Conservation (phyloP, 2,329 filamentous ascomycete species). For the Clonostachys solani region DNA sequence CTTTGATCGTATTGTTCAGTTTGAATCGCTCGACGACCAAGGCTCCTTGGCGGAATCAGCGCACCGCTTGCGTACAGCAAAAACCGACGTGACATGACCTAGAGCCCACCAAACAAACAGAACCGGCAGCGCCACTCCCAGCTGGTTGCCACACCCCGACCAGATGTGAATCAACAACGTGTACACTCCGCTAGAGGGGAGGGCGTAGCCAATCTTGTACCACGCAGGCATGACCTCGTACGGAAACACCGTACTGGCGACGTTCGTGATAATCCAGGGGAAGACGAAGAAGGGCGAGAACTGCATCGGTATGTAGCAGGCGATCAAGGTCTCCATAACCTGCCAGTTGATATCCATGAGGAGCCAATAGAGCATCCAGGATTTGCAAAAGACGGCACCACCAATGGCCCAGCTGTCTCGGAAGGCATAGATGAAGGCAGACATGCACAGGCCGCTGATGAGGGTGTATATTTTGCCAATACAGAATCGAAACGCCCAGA, state of each 20-base stretch:
- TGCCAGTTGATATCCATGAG: neutral
- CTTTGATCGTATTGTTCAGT: too few relatives aligned
- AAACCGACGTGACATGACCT: neutral
- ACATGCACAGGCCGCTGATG: neutral
- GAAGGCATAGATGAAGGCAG: neutral
- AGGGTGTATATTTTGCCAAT: neutral
- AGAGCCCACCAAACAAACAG: neutral
- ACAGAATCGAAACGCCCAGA: neutral
- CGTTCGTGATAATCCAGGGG: too few relatives aligned
- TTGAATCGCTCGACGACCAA: too few relatives aligned
- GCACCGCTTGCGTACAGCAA: neutral
- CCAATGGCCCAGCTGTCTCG: neutral
- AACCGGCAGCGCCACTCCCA: neutral
- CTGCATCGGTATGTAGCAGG: neutral
- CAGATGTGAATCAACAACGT: neutral
- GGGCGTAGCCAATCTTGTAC: neutral
- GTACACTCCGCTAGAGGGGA: neutral
- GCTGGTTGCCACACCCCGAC: too few relatives aligned
- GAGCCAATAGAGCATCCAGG: neutral
- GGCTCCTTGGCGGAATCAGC: conserved; percentile 6
- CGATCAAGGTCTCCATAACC: neutral
- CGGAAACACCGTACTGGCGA: too few relatives aligned
- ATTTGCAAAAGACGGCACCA: neutral
- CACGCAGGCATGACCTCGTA: too few relatives aligned
- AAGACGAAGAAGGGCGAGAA: neutral